Base-by-base conservation (phyloP, 2,329 filamentous ascomycete species). In the Exophiala sp. region DNA sequence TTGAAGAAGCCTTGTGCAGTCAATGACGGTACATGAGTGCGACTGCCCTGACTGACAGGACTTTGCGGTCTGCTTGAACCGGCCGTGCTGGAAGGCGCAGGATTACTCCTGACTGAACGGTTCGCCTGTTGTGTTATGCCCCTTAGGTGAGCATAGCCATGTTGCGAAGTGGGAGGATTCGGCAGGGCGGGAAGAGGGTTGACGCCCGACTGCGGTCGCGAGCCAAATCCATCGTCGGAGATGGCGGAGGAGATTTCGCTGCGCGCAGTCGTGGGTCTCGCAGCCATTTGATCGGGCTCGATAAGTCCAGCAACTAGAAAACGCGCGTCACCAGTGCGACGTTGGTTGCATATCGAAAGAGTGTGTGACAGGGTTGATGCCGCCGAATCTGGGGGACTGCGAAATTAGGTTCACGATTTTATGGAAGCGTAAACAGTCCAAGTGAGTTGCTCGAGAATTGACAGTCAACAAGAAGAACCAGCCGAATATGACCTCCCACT, bases 1-100 rank as follows among this genome's bases (percentile, higher is more conserved):
- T 87, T 87, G 68, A 95, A 96, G 75, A 99, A 97, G 50, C 89
- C 92, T 66, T 92, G 88, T 12, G 90, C 91, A 2, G 90, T 87
- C 49, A 99, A 76, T 1, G 88, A 91, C 1, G 94, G 91, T 16
- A 95, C 91, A 76, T 99, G 94, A 39, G 89, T 94, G 66, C 86
- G 83, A 68, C 86, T 91, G 42, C 87, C 78, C 39, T 88, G 79
- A 61, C 86, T 92, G 12, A 79, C 49, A 77, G 86, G 61, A 54
- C 73, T 77, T 45, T 68, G 71, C 79, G 79, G 62, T 71, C 83
- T 68, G 69, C 78, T 75, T 29, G 60, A 61, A n/a, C 75, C 69
- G 51, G 71, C 71, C 11, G 73, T 70, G 51, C 72, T 69, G 47
- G 76, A 72, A 34, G 75, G 72, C 29, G 56, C 41, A 38, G 51